Evolutionary conservation across 257 asterid genomes (phyloP).

Genomic region (Petunia secreta): DNA sequence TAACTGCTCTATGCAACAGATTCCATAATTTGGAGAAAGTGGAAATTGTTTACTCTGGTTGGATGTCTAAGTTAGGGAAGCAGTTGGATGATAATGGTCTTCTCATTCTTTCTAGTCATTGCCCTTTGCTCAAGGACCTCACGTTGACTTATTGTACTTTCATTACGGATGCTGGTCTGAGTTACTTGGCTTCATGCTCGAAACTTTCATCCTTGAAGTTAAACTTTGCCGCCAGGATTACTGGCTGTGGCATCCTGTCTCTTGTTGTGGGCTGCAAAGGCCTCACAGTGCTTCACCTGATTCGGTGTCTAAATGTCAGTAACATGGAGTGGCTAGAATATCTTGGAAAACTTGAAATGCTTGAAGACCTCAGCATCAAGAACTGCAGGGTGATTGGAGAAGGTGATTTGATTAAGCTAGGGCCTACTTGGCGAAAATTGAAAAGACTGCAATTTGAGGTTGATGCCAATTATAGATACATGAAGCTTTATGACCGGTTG

Average conservation of each 20-base stretch:
- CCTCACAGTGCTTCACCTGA: conserved; percentile 61
- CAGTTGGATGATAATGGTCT: conserved; percentile 78
- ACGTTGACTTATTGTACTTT: conserved; percentile 77
- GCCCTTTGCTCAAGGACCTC: conserved; percentile 62
- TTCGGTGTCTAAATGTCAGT: conserved; percentile 62
- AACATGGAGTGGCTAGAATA: conserved; percentile 83
- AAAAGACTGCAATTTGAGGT: conserved; percentile 76
- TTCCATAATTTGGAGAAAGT: conserved; percentile 64
- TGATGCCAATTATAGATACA: conserved; percentile 72
- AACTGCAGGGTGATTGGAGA: conserved; percentile 85
- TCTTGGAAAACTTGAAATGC: conserved; percentile 68
- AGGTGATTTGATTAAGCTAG: conserved; percentile 76
- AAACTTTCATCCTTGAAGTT: conserved; percentile 63
- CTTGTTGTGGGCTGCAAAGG: conserved; percentile 71
- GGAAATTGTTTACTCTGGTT: conserved; percentile 78
- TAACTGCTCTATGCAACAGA: conserved; percentile 62
- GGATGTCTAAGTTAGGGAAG: conserved; percentile 86
- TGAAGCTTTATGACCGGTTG: conserved; percentile 67
- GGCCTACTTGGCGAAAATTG: conserved; percentile 60
- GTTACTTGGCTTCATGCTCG: conserved; percentile 65
- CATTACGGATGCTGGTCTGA: conserved; percentile 73
- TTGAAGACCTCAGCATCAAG: conserved; percentile 77
- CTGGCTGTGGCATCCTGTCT: conserved; percentile 78
- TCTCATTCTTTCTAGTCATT: conserved; percentile 52
- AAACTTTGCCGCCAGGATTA: conserved; percentile 71